These are phyloP conservation scores for Neobulgaria alba DNA, from an alignment of 2,329 filamentous ascomycete species.

Conservation along the genomic window DNA sequence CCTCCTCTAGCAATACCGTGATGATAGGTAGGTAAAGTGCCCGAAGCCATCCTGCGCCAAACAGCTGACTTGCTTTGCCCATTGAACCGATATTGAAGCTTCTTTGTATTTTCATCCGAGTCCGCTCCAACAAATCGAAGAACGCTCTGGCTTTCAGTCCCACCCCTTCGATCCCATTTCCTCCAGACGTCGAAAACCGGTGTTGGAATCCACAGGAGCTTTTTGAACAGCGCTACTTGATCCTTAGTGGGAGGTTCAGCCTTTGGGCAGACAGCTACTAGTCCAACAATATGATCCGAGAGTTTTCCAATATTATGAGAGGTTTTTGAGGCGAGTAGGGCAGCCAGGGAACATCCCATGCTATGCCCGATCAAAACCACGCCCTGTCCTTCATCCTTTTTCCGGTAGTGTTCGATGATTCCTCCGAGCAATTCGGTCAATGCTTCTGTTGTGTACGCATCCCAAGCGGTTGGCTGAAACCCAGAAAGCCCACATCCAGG, in stretches of 20 bases:
- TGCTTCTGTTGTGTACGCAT: constrained; percentile 70
- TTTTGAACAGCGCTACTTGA: constrained; percentile 42
- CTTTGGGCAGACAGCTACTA: constrained; percentile 76
- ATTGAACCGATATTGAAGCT: constrained; percentile 68
- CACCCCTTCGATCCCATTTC: constrained; percentile 70
- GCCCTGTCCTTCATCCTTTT: constrained; percentile 55
- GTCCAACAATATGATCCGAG: constrained; percentile 58
- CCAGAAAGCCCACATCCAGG: constrained; percentile 80
- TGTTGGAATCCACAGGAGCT: constrained; percentile 59
- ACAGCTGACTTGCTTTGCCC: constrained; percentile 73
- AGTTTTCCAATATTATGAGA: constrained; percentile 44
- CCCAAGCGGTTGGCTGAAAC: constrained; percentile 62
- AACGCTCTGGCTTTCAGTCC: constrained; percentile 69
- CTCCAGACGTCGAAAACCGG: constrained; percentile 70
- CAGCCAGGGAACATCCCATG: constrained; percentile 75
- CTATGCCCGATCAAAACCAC: constrained; percentile 82
- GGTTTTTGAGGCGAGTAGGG: constrained; percentile 51
- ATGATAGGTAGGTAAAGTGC: constrained; percentile 54
- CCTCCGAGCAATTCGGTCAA: constrained; percentile 66
- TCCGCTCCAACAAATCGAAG: constrained; percentile 62
- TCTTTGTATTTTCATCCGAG: constrained; percentile 56
- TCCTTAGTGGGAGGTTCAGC: constrained; percentile 52
- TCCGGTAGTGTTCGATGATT: constrained; percentile 66
- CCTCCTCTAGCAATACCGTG: constrained; percentile 48
- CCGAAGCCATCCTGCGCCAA: constrained; percentile 73